These are phyloP conservation scores for Coemansia sp. DNA, from an alignment of 192 early-diverging fungal genomes.

Conservation along the genomic window DNA sequence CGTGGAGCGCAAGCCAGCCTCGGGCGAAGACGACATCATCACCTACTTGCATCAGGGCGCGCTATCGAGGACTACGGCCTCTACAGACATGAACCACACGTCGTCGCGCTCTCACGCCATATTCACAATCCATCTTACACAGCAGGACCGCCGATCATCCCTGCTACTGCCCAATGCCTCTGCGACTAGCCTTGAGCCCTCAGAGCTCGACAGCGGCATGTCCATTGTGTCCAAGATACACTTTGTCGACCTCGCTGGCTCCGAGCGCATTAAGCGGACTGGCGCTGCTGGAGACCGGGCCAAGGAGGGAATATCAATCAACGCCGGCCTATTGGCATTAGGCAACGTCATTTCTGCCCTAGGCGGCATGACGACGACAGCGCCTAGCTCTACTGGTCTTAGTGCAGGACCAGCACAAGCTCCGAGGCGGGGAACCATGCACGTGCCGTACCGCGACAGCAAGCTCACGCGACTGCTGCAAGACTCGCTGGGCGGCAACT, in stretches of 20 bases:
- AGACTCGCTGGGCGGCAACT: conserved; percentile 95
- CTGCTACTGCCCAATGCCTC: conserved; percentile 98
- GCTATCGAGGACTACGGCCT: conserved; percentile 80
- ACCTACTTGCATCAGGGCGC: conserved; percentile 72
- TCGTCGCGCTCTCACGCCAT: conserved; percentile 98
- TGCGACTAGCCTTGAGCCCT: conserved; percentile 93
- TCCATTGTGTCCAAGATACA: conserved; percentile 91
- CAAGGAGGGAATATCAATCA: conserved; percentile 98
- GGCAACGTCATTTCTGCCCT: conserved; percentile 98
- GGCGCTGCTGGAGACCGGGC: conserved; percentile 92
- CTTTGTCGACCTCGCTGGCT: conserved; percentile 99
- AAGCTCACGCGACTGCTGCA: conserved; percentile 96
- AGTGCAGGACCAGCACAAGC: no score
- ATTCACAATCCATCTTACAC: no score
- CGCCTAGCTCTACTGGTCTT: not conserved
- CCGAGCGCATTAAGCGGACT: conserved; percentile 94
- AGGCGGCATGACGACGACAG: conserved; percentile 60
- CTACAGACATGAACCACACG: conserved; percentile 97
- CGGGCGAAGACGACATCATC: conserved; percentile 70
- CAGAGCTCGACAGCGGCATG: conserved; percentile 98
- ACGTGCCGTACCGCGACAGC: conserved; percentile 97
- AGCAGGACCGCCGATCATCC: no score
- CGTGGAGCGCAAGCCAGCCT: conserved; percentile 76
- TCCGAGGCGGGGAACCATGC: no score
- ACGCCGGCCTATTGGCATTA: conserved; percentile 92